A percentile compares a stretch with the other conserved stretches of the same genome.
phyloP scores from a whole-genome alignment of 495 filamentous ascomycete species.

The Hypoxylon fuscum region DNA sequence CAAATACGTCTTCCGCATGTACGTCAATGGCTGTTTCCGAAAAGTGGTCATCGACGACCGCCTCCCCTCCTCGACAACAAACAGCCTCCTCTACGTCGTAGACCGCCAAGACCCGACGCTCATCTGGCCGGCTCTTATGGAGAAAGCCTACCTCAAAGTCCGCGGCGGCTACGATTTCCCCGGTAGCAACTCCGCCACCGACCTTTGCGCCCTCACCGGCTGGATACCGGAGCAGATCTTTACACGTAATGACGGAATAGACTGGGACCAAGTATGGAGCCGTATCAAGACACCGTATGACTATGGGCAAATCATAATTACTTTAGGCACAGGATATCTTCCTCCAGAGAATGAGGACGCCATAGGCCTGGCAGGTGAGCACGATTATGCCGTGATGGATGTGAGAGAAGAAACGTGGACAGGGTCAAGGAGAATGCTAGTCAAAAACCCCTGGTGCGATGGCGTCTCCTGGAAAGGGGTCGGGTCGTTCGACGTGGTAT shows the following conservation, averaged over 20 bases:
- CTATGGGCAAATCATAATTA: constrained; percentile 84
- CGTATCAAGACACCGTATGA: constrained; percentile 78
- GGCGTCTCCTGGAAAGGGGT: constrained; percentile 70
- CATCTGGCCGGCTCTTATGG: constrained; percentile 91
- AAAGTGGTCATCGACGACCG: constrained; percentile 90
- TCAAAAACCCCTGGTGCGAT: constrained; percentile 97
- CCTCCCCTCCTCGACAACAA: constrained; percentile 78
- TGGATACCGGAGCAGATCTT: constrained; percentile 98
- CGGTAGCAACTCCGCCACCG: constrained; percentile 96
- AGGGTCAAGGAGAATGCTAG: constrained; percentile 72
- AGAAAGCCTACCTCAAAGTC: constrained; percentile 98
- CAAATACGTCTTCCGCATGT: constrained; percentile 89
- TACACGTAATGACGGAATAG: constrained; percentile 81
- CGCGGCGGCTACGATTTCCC: constrained; percentile 97
- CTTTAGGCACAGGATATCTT: constrained; percentile 87
- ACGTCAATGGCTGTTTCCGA: constrained; percentile 94
- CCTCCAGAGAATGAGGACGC: constrained; percentile 75
- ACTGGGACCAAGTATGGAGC: constrained; percentile 77
- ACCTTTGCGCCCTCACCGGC: constrained; percentile 87
- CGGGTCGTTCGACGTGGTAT: constrained; percentile 32
- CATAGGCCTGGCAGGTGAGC: constrained; percentile 84
- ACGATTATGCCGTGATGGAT: constrained; percentile 93
- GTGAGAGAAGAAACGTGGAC: constrained; percentile 66
- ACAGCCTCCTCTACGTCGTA: constrained; percentile 83
- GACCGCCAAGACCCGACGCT: constrained; percentile 80